Evolutionary conservation across 2,329 filamentous ascomycete genomes (phyloP), one percentile per base, ranked within the genome.

Genomic region (Penicillium thymicola): DNA sequence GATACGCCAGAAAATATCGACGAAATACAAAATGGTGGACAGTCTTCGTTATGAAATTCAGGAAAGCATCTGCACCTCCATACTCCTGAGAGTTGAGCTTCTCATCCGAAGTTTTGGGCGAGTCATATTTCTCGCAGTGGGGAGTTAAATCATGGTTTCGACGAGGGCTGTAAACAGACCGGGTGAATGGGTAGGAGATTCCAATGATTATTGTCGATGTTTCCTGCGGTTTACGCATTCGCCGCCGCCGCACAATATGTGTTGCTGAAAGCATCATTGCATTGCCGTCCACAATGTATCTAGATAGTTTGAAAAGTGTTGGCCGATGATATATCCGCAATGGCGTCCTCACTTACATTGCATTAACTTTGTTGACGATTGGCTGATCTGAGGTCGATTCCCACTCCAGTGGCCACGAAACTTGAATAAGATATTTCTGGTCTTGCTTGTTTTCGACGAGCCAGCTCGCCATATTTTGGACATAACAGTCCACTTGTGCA

Each of bases 21-120:
- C 41, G 37, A 65, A 8, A 72, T 55, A 58, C 30, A 34, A 73
- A 68, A 0, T 75, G 68, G 50, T 74, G 74, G 3, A 80, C 68
- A 3, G 25, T 38, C 7, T 72, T 67, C 1, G 69, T 67, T 28
- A 81, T 76, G 53, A 79, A 79, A 0, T 71, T 59, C 2, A 81
- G 70, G 23, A 82, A 78, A 7, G 73, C 67, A 45, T 79, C 72
- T 0, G 78, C 80, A 34, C 78, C 78, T 6, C 78, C 78, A 16
- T 72, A 69, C 0, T 71, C 28, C 10, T 59, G 51, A 11, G 42
- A 23, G 9, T 52, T 51, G 14, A 54, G 46, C 5, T 47, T 51
- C 9, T 62, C 72, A 11, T 74, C 69, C 0, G 70, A 67, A 1
- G 59, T 45, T 0, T 60, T 54, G 3, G 71, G 70, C 0, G 65